Conservation (phyloP, 805 yeast species). For the Kregervanrija delftensis region DNA sequence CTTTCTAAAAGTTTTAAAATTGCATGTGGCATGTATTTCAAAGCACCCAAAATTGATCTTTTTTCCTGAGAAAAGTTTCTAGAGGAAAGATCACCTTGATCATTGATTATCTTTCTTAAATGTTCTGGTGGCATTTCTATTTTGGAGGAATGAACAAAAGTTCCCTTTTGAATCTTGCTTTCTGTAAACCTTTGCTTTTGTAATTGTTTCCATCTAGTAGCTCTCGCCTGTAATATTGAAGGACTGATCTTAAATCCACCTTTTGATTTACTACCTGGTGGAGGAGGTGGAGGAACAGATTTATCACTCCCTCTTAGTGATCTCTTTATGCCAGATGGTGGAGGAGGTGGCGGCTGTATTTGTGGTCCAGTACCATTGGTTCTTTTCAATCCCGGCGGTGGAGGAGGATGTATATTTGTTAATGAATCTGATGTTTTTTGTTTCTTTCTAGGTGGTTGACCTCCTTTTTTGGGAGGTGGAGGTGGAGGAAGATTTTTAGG, state of each 20-base stretch:
- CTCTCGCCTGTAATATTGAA: constrained; percentile 31
- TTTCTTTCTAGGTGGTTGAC: constrained; percentile 16
- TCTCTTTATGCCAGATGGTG: constrained; percentile 6
- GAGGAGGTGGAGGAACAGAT: constrained; percentile 25
- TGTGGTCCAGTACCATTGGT: not conserved
- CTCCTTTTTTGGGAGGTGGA: not conserved
- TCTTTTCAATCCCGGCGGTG: constrained; percentile 3
- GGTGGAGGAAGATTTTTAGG: not conserved
- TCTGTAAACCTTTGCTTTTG: constrained; percentile 54
- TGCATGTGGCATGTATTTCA: constrained; percentile 95
- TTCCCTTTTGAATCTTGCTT: constrained; percentile 28
- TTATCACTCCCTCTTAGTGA: too few relatives aligned
- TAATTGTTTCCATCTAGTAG: constrained; percentile 52
- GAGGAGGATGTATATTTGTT: constrained; percentile 9
- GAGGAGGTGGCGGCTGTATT: constrained; percentile 7
- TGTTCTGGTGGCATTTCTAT: constrained; percentile 93
- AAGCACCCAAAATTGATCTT: constrained; percentile 80
- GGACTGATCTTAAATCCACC: constrained; percentile 16
- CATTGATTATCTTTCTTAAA: constrained; percentile 72
- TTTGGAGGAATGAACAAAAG: constrained; percentile 53
- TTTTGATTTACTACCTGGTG: constrained; percentile 25
- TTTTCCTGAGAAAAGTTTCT: constrained; percentile 77
- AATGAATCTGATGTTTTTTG: constrained; percentile 3
- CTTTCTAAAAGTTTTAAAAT: constrained; percentile 81
- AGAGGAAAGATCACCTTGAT: constrained; percentile 81